Percentiles rank a stretch among this genome's conserved stretches.
phyloP scores from a whole-genome alignment of 164 flowering plant species.

The Taxillus chinensis region DNA sequence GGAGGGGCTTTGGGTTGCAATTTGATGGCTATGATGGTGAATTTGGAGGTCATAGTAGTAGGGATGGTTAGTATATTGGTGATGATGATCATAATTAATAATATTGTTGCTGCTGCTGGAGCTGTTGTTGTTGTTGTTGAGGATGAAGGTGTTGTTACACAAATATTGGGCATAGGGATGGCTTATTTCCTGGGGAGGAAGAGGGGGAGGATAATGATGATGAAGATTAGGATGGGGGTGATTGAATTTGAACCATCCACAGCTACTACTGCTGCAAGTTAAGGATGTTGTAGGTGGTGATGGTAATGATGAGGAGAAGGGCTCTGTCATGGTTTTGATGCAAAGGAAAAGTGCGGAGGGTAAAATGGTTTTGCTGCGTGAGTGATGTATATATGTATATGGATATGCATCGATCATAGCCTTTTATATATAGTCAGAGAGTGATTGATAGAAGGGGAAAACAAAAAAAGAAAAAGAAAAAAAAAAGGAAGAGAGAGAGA shows the following conservation, averaged over 20 bases:
- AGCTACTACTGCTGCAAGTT: too few species aligned
- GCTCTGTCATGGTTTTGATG: slow-evolving; percentile 28
- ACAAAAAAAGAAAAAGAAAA: slow-evolving; percentile 19
- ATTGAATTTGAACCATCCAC: background rate
- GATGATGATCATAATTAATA: slow-evolving; percentile 2
- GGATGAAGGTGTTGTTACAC: too few species aligned
- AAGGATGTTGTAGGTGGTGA: too few species aligned
- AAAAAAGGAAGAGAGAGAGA: slow-evolving; percentile 21
- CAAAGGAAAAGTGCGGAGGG: background rate
- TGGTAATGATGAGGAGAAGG: slow-evolving; percentile 15
- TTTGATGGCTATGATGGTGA: background rate
- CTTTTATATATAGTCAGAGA: background rate
- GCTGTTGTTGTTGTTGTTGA: too few species aligned
- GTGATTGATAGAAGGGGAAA: slow-evolving; percentile 9
- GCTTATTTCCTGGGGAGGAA: background rate
- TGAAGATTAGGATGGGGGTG: too few species aligned
- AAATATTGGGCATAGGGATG: slow-evolving; percentile 1
- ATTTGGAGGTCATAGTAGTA: background rate
- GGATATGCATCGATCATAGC: too few species aligned
- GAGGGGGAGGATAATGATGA: background rate
- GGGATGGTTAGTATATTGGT: background rate
- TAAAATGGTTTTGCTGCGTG: too few species aligned
- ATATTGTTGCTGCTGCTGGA: too few species aligned
- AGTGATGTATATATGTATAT: too few species aligned
- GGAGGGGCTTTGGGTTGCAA: slow-evolving; percentile 13